A percentile compares a stretch with the other conserved stretches of the same genome.
phyloP scores from a whole-genome alignment of 805 yeast genomes.

The Metschnikowia santaceciliae region DNA sequence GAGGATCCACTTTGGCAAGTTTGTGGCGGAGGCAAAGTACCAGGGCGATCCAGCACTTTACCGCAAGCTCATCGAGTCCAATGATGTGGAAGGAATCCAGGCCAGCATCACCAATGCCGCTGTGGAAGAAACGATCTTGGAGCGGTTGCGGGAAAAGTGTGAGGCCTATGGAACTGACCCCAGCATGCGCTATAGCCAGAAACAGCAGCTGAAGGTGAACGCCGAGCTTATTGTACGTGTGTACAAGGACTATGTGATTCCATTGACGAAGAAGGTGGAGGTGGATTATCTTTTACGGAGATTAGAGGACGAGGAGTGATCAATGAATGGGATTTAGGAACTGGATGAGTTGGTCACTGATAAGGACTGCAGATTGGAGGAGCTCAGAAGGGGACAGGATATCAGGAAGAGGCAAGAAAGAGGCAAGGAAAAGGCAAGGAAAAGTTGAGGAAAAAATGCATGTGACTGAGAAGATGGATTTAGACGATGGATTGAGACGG shows the following conservation, averaged over 20 bases:
- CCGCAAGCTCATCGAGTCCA: conserved; percentile 57
- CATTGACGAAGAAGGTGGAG: conserved; percentile 92
- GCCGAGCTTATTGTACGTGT: conserved; percentile 80
- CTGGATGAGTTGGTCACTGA: too few relatives aligned
- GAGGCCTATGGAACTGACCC: conserved; percentile 88
- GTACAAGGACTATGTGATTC: conserved; percentile 85
- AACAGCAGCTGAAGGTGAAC: conserved; percentile 70
- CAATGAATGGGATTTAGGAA: background rate
- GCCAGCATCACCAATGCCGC: conserved; percentile 79
- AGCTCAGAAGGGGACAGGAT: background rate
- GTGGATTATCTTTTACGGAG: conserved; percentile 85
- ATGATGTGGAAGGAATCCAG: conserved; percentile 70
- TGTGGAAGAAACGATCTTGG: conserved; percentile 80
- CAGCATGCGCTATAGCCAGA: conserved; percentile 63
- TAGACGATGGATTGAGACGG: too few relatives aligned
- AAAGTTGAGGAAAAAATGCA: too few relatives aligned
- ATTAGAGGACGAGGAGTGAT: conserved; percentile 12
- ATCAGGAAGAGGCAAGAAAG: too few relatives aligned
- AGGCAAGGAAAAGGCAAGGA: too few relatives aligned
- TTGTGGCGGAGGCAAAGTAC: conserved; percentile 95
- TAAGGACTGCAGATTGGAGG: background rate
- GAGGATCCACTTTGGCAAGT: conserved; percentile 93
- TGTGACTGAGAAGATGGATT: too few relatives aligned
- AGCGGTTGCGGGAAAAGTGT: conserved; percentile 75
- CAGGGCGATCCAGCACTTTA: conserved; percentile 61